Conservation (phyloP, 371 early-diverging fungal species). For the Mucor racemosus region DNA sequence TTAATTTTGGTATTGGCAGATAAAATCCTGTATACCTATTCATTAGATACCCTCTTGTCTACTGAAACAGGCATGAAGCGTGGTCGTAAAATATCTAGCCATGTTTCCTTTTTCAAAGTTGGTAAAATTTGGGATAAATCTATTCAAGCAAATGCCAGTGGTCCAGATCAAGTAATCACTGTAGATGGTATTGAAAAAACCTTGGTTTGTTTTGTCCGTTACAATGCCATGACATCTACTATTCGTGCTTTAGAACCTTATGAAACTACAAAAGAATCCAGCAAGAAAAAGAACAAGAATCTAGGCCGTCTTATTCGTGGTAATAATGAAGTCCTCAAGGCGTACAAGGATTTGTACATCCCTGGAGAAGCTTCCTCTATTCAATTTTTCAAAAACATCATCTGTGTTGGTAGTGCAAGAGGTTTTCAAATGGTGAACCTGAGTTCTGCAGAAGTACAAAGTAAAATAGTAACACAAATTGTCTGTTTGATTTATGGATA, state of each 20-base stretch:
- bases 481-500: not conserved
- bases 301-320: constrained; percentile 56
- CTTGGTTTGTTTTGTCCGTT: constrained; percentile 77
- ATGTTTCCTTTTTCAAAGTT: constrained; percentile 89
- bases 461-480: constrained; percentile 25
- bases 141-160: constrained; percentile 39
- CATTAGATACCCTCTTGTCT: constrained; percentile 68
- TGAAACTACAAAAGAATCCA: constrained; percentile 49
- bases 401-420: constrained; percentile 91
- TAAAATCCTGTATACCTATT: constrained; percentile 77
- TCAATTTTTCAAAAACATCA: constrained; percentile 82
- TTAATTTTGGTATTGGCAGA: constrained; percentile 84
- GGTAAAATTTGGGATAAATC: constrained; percentile 72
- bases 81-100: constrained; percentile 73
- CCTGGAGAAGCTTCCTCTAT: constrained; percentile 87
- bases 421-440: constrained; percentile 95
- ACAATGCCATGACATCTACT: constrained; percentile 68
- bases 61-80: constrained; percentile 53
- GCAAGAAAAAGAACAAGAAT: constrained; percentile 54
- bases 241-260: constrained; percentile 82
- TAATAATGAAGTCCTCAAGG: constrained; percentile 60
- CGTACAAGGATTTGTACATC: constrained; percentile 90
- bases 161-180: constrained; percentile 30
- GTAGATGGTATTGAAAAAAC: constrained; percentile 53
- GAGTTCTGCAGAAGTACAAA: constrained; percentile 72